Evolutionary conservation across 345 rosid species (phyloP), one percentile per base, ranked within the genome.

Genomic region (Rhizophora apiculata): DNA sequence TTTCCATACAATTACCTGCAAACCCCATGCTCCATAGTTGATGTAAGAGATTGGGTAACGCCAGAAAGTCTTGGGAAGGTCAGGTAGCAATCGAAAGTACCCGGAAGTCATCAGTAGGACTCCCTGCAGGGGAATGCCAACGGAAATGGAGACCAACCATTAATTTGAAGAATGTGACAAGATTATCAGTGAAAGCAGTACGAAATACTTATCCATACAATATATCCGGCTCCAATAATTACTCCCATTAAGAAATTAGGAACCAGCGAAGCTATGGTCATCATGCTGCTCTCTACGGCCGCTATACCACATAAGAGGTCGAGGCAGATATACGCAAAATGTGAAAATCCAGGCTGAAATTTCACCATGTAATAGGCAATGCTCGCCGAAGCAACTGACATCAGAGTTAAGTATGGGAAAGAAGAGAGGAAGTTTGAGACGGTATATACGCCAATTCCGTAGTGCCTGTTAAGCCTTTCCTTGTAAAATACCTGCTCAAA

Each of bases 201-300:
- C 8, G 20, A 63, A 37, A 32, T 60, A 6, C 16, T 15, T 60
- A 6, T 72, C 68, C 89, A 79, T 78, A 85, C 89, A 27, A 85
- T 74, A 64, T 79, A 83, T 55, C 84, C 86, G 1, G 85, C 76
- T 75, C 86, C 86, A 36, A 83, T 36, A 18, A 83, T 72, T 77
- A 85, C 26, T 63, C 89, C 89, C 76, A 69, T 79, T 54, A 85
- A 36, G 82, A 68, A 85, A 81, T 85, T 85, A 69, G 86, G 85
- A 69, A 85, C 89, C 31, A 85, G 30, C 9, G 89, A 74, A 65
- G 89, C 86, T 72, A 85, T 81, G 36, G 80, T 73, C 85, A 85
- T 83, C 86, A 83, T 83, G 79, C 83, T 79, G 78, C 86, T 81
- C 75, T 85, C 86, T 6, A 85, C 76, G 3, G 79, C 65, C 61